A percentile compares a stretch with the other conserved stretches of the same genome.
Conservation (phyloP, 2,329 filamentous ascomycete genomes). For the Penicillium rolfsii region DNA sequence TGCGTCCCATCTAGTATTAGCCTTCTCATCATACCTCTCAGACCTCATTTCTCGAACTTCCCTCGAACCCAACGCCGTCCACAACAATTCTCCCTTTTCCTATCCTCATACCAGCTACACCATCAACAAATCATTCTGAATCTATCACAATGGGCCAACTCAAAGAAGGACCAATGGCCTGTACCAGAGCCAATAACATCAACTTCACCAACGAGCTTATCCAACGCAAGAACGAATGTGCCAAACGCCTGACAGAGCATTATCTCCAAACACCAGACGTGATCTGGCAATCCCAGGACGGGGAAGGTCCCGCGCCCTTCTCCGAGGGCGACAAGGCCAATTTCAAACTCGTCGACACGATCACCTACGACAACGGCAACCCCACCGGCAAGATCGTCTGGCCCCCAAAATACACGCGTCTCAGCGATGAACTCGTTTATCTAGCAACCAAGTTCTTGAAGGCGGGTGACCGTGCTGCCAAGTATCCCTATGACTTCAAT, state of each 20-base stretch:
- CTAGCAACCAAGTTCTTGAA: slow-evolving; percentile 19
- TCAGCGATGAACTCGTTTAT: slow-evolving; percentile 26
- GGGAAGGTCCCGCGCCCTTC: not conserved
- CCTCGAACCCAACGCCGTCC: not conserved
- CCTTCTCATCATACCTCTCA: not conserved
- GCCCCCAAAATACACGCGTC: slow-evolving; percentile 20
- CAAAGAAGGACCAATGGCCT: slow-evolving; percentile 3
- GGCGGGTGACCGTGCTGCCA: not conserved
- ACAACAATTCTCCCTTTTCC: not conserved
- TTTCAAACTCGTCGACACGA: slow-evolving; percentile 8
- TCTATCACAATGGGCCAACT: not conserved
- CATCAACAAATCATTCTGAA: not conserved
- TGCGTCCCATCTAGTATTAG: not conserved
- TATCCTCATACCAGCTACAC: not conserved
- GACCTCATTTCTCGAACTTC: not conserved
- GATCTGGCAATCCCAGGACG: slow-evolving; percentile 3
- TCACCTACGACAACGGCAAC: not conserved
- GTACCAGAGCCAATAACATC: not conserved
- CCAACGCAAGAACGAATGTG: not conserved
- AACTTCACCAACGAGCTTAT: not conserved
- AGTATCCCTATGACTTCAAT: slow-evolving; percentile 26
- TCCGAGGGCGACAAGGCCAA: slow-evolving; percentile 4
- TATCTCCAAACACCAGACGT: not conserved
- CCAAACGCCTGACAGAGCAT: slow-evolving; percentile 1
- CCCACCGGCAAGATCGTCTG: slow-evolving; percentile 5